Evolutionary conservation across 805 yeast species (phyloP).

Genomic region (Candida railenensis): DNA sequence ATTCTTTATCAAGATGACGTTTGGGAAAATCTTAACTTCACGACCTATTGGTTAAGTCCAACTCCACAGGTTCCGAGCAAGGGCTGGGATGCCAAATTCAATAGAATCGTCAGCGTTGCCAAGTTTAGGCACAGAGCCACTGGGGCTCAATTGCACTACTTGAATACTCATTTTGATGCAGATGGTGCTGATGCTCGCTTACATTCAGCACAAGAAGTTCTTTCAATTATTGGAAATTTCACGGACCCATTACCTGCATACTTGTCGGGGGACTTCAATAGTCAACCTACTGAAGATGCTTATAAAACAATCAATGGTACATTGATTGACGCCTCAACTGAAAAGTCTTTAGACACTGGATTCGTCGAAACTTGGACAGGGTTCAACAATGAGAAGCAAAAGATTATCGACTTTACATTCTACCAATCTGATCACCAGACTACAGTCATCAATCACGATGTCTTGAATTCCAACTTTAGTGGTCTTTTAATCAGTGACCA

Average conservation of each 20-base stretch:
- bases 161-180: conserved; percentile 13
- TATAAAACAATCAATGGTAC: conserved; percentile 7
- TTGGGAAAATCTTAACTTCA: conserved; percentile 1
- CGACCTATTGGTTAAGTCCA: conserved; percentile 10
- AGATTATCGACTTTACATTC: conserved; percentile 8
- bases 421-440: not conserved
- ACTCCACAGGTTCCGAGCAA: conserved; percentile 8
- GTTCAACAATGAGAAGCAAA: not conserved
- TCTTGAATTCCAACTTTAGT: conserved; percentile 2
- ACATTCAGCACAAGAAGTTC: conserved; percentile 10
- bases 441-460: not conserved
- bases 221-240: conserved; percentile 6
- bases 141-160: conserved; percentile 9
- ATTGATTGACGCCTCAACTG: conserved; percentile 7
- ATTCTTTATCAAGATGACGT: conserved; percentile 2
- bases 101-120: conserved; percentile 12
- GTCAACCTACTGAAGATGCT: conserved; percentile 9
- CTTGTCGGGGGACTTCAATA: conserved; percentile 16
- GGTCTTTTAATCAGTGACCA: conserved; percentile 3
- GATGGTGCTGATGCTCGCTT: conserved; percentile 10
- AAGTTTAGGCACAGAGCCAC: conserved; percentile 8
- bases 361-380: conserved; percentile 2
- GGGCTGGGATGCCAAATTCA: conserved; percentile 10
- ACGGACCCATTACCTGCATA: conserved; percentile 1
- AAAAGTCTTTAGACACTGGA: not conserved